phyloP scores from a whole-genome alignment of 768 basidiomycete species.

The Albatrellus ellisii region DNA sequence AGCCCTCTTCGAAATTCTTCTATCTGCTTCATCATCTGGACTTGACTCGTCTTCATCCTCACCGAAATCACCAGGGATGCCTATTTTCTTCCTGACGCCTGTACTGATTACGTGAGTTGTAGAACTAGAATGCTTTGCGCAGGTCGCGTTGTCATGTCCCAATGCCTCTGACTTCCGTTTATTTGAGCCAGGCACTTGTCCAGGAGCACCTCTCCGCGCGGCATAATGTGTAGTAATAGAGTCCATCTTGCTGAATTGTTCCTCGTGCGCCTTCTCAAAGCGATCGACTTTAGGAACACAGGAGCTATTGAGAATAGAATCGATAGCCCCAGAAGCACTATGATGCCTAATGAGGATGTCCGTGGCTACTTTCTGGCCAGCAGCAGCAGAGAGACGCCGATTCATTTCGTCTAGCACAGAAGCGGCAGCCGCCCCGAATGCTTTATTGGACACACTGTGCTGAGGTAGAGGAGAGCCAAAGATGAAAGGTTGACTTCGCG shows the following conservation, averaged over 20 bases:
- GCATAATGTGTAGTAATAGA: constrained; percentile 48
- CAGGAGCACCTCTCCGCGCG: constrained; percentile 22
- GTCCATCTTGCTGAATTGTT: constrained; percentile 66
- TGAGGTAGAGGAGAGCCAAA: constrained; percentile 68
- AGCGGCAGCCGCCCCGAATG: constrained; percentile 55
- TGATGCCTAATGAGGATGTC: constrained; percentile 24
- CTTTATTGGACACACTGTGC: constrained; percentile 46
- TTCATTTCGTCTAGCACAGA: constrained; percentile 78
- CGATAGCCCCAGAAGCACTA: not conserved
- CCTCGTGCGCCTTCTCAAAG: constrained; percentile 50
- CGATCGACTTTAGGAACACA: constrained; percentile 15
- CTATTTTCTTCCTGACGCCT: constrained; percentile 28
- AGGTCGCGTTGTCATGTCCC: constrained; percentile 21
- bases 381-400: constrained; percentile 44
- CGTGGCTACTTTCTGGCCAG: constrained; percentile 34
- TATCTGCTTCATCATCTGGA: constrained; percentile 23
- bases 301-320: constrained; percentile 2
- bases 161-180: constrained; percentile 42
- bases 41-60: constrained; percentile 32
- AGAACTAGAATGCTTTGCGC: constrained; percentile 18
- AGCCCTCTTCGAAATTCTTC: constrained; percentile 32
- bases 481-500: constrained; percentile 41
- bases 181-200: constrained; percentile 13
- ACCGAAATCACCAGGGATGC: constrained; percentile 45
- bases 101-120: constrained; percentile 35